These are phyloP conservation scores for Heterococcus sp. DNA, from an alignment of 108 stramenopile species.

Conservation along the genomic window DNA sequence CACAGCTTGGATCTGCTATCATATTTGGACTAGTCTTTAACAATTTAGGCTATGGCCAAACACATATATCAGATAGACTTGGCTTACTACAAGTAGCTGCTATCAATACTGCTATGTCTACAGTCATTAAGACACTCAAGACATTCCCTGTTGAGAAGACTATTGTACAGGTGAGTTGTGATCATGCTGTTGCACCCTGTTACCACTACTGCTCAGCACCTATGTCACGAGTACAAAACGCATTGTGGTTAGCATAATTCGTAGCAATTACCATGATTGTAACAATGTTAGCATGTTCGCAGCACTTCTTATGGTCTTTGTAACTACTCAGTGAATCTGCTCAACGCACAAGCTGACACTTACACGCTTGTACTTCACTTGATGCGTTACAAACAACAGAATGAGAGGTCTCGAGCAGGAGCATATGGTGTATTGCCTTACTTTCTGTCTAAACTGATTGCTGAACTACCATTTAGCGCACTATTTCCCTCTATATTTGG, in stretches of 20 bases:
- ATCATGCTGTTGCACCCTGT: too few species aligned
- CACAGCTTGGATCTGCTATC: constrained; percentile 27
- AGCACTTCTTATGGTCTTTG: too few species aligned
- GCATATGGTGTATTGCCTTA: constrained; percentile 78
- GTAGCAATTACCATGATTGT: background rate
- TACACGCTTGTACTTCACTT: too few species aligned
- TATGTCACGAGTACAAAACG: too few species aligned
- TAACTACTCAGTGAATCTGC: too few species aligned
- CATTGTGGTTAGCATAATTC: too few species aligned
- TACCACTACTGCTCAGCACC: too few species aligned
- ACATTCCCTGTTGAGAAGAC: constrained; percentile 25
- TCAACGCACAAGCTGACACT: too few species aligned
- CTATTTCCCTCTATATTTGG: constrained; percentile 76
- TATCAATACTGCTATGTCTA: constrained; percentile 46
- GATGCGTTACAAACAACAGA: too few species aligned
- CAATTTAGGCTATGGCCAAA: constrained; percentile 30
- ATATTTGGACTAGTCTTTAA: constrained; percentile 44
- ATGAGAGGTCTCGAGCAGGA: background rate
- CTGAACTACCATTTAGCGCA: constrained; percentile 79
- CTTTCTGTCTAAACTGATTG: constrained; percentile 84
- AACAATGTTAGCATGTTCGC: too few species aligned
- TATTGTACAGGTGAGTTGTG: constrained; percentile 34
- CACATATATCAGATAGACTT: constrained; percentile 37
- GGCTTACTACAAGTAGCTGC: constrained; percentile 45
- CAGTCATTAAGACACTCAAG: constrained; percentile 27